Base-by-base conservation (phyloP, 148 eudicot species). In the Dianthus caryophyllus region DNA sequence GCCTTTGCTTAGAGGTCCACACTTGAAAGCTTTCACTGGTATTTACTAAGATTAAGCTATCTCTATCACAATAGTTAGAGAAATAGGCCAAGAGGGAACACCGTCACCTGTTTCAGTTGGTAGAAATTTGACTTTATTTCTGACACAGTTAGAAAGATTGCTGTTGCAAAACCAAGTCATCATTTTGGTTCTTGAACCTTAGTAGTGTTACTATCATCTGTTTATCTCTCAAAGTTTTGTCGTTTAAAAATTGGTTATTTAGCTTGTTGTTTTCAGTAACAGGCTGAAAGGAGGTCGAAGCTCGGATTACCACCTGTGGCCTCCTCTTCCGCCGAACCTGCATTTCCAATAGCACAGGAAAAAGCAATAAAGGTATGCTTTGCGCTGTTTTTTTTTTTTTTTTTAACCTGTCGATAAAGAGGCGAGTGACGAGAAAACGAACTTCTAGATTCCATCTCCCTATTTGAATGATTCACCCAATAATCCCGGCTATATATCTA, bases 261-360 rank as follows among this genome's bases (percentile, higher is more conserved):
- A 65, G 47, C 33, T 47, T 73, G 51, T 29, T 67, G 66, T 65
- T 54, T 53, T 54, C 72, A 47, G 61, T 64, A 71, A 50, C 72
- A 88, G 91, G 84, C 80, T 61, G 91, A 81, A 75, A 82, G 96
- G 60, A 81, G 87, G 52, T 65, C 77, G 51, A 74, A 36, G 66
- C 81, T 74, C 61, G 86, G 91, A 67, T 38, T 73, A 67, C 80
- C 73, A 53, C 39, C 52, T 17, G 73, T 67, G 21, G 69, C 39
- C 38, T 70, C 75, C 70, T 50, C 73, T 66, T 54, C 73, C 39
- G 21, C 30, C 25, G 78, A 70, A 62, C 61, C 75, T 27, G 70
- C 63, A 64, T 31, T 65, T 10, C 66, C 54, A 27, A 58, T 68
- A 31, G 69, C 26, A 16, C 87, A 53, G 64, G 61, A 57, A 64